Conservation (phyloP, 2,329 filamentous ascomycete genomes). For the Aspergillus texensis region DNA sequence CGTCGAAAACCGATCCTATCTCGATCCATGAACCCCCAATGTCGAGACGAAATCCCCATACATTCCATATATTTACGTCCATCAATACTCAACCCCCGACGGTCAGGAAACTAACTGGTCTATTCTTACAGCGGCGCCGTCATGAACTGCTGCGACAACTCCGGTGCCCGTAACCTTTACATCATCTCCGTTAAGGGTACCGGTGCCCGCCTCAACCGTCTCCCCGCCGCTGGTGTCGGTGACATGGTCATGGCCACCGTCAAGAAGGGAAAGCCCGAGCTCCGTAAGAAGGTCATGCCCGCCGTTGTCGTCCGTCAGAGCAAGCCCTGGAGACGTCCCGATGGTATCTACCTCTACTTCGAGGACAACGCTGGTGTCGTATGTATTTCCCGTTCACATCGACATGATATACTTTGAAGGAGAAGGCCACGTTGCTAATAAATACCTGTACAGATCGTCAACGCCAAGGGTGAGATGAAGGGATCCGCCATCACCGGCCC, state of each 20-base stretch:
- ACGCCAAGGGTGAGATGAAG: slow-evolving; percentile 99
- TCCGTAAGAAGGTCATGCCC: slow-evolving; percentile 99
- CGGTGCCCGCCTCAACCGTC: slow-evolving; percentile 94
- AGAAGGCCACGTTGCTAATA: not conserved
- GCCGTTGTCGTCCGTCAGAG: slow-evolving; percentile 98
- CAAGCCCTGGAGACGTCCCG: slow-evolving; percentile 98
- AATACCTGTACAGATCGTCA: slow-evolving; percentile 75
- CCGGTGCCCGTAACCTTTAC: slow-evolving; percentile 97
- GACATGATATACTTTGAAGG: not conserved
- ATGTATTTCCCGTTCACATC: slow-evolving; percentile 50
- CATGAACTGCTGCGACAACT: slow-evolving; percentile 99
- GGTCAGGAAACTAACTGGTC: slow-evolving; percentile 11
- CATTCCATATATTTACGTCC: slow-evolving; percentile 1
- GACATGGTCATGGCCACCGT: slow-evolving; percentile 99
- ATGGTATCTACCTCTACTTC: slow-evolving; percentile 99
- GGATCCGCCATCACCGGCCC: slow-evolving; percentile 98
- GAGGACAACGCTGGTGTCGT: slow-evolving; percentile 99
- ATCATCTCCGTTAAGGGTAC: slow-evolving; percentile 99
- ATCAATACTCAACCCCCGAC: slow-evolving; percentile 11
- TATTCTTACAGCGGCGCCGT: slow-evolving; percentile 76
- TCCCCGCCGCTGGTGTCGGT: slow-evolving; percentile 95
- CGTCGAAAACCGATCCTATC: slow-evolving; percentile 49
- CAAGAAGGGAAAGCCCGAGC: slow-evolving; percentile 99
- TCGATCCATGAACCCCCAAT: not conserved
- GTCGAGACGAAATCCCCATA: not conserved